Evolutionary conservation across 2,329 filamentous ascomycete species (phyloP), one percentile per base, ranked within the genome.

Genomic region (Didymellaceae sp.): DNA sequence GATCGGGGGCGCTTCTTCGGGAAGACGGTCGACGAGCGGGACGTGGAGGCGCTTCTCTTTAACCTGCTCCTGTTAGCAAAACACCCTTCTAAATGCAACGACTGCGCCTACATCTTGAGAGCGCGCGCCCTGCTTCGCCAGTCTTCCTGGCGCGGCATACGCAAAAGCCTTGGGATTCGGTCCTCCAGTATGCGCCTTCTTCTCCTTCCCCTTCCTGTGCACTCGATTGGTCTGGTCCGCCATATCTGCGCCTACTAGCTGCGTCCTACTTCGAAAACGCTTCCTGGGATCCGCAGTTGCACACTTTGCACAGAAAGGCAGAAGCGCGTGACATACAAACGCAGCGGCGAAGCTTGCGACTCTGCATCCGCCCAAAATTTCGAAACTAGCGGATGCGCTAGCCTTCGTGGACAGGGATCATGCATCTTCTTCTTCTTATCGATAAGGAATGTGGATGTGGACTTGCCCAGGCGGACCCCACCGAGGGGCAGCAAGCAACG

Each of bases 21-120:
- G 93, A 21, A 97, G 81, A 62, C 95, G 87, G 80, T 99, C 94
- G 77, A 97, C 89, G 72, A 96, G 88, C 34, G 94, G 94, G 14
- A 99, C 94, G 81, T 99, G 95, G 30, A 97, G 82, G 52, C 93
- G 86, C 77, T 95, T 97, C 77, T 99, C 95, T 82, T 91, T 94
- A 75, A 96, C 86, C 88, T 92, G 68, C 10, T 5, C 0, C 13
- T 32, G 31, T 67, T 30, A 66, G 56, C 14, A 7, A 1, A n/a
- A 6, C n/a, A 6, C 0, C 3, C 1, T 3, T 7, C 8, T 14
- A 4, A 5, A 4, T 10, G 20, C n/a, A 37, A 17, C 13, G 25
- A 8, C 28, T 22, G 31, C 3, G 14, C 78, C 21, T 77, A 87
- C 86, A 82, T 90, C 87, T 67, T 86, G 82, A 52, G 86, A 88